Evolutionary conservation across 441 rosid species (phyloP).

Genomic region (Erodium texanum): DNA sequence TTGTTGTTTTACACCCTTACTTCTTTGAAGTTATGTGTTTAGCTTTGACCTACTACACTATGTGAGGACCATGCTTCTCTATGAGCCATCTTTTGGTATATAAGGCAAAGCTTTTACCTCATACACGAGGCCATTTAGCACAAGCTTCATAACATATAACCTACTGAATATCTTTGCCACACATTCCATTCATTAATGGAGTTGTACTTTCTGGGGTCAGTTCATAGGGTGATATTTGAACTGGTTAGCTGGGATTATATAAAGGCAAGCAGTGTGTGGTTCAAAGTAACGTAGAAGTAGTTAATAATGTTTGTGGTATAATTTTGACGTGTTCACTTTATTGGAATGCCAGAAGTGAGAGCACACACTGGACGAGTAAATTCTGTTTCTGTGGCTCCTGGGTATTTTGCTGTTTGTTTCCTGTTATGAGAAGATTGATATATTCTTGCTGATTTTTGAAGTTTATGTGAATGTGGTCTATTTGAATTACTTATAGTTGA

Average conservation of each 20-base stretch:
- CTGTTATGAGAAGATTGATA: neutral
- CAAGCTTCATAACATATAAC: neutral
- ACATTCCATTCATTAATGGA: neutral
- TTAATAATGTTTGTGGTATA: neutral
- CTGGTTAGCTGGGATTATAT: neutral
- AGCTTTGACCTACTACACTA: neutral
- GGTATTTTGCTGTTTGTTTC: neutral
- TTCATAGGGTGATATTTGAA: neutral
- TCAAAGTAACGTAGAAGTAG: neutral
- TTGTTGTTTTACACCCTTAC: neutral
- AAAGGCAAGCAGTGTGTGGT: neutral
- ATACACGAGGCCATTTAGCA: neutral
- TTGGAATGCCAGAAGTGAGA: conserved; percentile 4
- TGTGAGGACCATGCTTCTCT: neutral
- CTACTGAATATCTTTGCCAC: neutral
- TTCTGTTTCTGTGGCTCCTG: conserved; percentile 2
- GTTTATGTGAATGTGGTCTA: neutral
- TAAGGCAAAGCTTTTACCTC: neutral
- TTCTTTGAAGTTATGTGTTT: neutral
- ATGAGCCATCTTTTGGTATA: neutral
- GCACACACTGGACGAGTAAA: neutral
- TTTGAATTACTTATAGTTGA: neutral
- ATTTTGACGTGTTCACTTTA: neutral
- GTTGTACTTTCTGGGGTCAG: neutral
- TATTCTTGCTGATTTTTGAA: neutral